These are phyloP conservation scores for Xylaria sp. DNA, from an alignment of 2,329 filamentous ascomycete species.

Conservation along the genomic window DNA sequence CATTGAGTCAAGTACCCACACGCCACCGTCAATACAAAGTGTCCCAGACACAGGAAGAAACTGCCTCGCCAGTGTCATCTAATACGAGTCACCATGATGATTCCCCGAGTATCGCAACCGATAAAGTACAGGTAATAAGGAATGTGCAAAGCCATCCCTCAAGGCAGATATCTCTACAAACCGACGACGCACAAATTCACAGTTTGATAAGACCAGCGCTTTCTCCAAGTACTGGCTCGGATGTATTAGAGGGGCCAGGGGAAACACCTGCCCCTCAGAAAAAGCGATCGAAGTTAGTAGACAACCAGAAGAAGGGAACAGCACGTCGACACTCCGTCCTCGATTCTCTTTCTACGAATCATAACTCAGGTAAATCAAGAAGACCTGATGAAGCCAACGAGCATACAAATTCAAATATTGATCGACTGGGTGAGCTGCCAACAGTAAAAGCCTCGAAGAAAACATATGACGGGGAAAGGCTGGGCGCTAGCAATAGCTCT, in stretches of 20 bases:
- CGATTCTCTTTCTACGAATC: conserved; percentile 9
- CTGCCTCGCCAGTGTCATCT: conserved; percentile 30
- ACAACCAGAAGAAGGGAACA: not conserved
- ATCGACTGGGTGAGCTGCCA: not conserved
- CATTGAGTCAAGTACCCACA: conserved; percentile 49
- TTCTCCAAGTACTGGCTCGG: not conserved
- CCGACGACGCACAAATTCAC: not conserved
- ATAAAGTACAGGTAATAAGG: not conserved
- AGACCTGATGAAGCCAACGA: not conserved
- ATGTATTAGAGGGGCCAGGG: not conserved
- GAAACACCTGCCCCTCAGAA: not conserved
- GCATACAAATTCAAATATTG: not conserved
- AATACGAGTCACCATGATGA: conserved; percentile 26
- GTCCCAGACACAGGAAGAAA: conserved; percentile 27
- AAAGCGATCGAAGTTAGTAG: not conserved
- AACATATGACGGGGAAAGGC: conserved; percentile 5
- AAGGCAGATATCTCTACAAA: not conserved
- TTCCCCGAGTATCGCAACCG: conserved; percentile 14
- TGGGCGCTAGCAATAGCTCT: not conserved
- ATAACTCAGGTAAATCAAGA: conserved; percentile 1
- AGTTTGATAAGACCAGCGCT: not conserved
- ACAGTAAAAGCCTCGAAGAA: conserved; percentile 4
- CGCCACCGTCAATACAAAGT: conserved; percentile 39
- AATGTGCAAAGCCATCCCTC: not conserved
- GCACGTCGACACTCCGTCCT: not conserved